Percentiles rank a stretch among this genome's conserved stretches.
Conservation (phyloP, 352 stramenopile species). For the Pythium aphanidermatum region DNA sequence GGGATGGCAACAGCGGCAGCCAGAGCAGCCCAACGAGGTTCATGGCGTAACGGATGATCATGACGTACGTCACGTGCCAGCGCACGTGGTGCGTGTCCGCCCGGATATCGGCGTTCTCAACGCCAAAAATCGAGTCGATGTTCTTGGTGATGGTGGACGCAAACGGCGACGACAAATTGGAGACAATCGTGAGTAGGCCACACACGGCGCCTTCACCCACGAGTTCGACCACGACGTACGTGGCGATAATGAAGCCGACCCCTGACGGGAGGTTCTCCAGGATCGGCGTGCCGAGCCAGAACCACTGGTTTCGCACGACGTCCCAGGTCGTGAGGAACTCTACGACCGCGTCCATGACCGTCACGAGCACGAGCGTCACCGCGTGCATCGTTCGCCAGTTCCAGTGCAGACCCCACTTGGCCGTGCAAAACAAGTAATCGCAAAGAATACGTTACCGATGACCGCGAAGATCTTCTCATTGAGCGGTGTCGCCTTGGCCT, state of each 20-base stretch:
- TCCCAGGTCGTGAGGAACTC: too few relatives aligned
- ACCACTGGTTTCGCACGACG: too few relatives aligned
- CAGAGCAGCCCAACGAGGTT: conserved; percentile 11
- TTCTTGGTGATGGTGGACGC: conserved; percentile 18
- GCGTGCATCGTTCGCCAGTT: conserved; percentile 7
- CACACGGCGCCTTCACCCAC: conserved; percentile 3
- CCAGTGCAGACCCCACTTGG: conserved; percentile 9
- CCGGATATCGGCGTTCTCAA: conserved; percentile 18
- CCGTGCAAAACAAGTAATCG: conserved; percentile 1
- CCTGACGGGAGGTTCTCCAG: too few relatives aligned
- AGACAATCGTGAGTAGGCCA: too few relatives aligned
- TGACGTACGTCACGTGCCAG: conserved; percentile 12
- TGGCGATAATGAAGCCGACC: conserved; percentile 1
- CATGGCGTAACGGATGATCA: conserved; percentile 9
- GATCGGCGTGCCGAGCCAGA: too few relatives aligned
- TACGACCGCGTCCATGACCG: not conserved
- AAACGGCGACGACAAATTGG: conserved; percentile 9
- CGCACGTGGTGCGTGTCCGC: conserved; percentile 14
- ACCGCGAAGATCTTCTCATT: conserved; percentile 8
- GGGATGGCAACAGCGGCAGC: conserved; percentile 14
- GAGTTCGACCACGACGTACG: too few relatives aligned
- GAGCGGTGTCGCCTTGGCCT: conserved; percentile 13
- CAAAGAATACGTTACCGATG: conserved; percentile 2
- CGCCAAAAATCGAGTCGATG: conserved; percentile 16
- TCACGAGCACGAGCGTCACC: not conserved